These are phyloP conservation scores for Clitopilus hobsonii DNA, from an alignment of 768 basidiomycete genomes.

Conservation along the genomic window DNA sequence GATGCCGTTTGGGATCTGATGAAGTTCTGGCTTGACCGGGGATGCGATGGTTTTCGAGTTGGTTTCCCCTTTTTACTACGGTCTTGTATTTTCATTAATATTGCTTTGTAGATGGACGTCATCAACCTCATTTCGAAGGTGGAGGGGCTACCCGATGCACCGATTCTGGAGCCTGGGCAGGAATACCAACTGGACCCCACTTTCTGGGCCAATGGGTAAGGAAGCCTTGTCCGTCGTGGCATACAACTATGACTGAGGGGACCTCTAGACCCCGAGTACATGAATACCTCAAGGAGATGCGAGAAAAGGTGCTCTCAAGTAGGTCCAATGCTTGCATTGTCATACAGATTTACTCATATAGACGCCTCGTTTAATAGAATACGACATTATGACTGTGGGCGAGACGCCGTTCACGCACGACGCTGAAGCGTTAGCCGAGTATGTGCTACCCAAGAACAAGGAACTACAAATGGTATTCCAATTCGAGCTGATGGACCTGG, in stretches of 20 bases:
- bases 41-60: conserved; percentile 74
- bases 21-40: conserved; percentile 71
- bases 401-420: conserved; percentile 59
- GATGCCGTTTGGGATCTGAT: conserved; percentile 59
- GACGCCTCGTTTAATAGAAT: conserved; percentile 25
- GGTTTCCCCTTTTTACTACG: conserved; percentile 13
- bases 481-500: conserved; percentile 59
- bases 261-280: conserved; percentile 53
- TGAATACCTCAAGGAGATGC: conserved; percentile 66
- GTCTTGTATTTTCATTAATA: neutral
- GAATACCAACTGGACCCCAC: conserved; percentile 50
- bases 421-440: conserved; percentile 44
- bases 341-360: conserved; percentile 3
- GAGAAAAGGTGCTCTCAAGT: conserved; percentile 55
- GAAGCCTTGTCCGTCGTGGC: neutral
- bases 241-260: conserved; percentile 1
- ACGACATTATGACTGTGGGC: conserved; percentile 61
- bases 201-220: conserved; percentile 58
- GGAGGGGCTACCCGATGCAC: conserved; percentile 61
- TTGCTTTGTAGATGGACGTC: conserved; percentile 51
- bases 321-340: conserved; percentile 19
- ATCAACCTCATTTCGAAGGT: conserved; percentile 68
- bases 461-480: conserved; percentile 66
- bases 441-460: conserved; percentile 52
- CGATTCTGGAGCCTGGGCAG: conserved; percentile 44